phyloP scores from a whole-genome alignment of 2,329 filamentous ascomycete species.

The Fusarium albosuccineum region DNA sequence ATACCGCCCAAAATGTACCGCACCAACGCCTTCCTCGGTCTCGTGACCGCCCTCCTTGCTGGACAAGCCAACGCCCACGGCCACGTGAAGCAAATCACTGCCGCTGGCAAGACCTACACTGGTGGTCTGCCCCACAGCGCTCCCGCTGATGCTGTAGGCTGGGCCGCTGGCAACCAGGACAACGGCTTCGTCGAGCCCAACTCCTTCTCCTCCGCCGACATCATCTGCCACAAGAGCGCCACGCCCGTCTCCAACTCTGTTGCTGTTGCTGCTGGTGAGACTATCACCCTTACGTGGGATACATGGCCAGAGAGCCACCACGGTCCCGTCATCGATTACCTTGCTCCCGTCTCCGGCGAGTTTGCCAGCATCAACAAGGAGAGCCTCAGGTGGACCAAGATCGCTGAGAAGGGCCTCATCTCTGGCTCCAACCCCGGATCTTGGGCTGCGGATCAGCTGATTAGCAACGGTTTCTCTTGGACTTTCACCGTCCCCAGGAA shows the following conservation, averaged over 20 bases:
- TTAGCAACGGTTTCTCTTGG: conserved; percentile 61
- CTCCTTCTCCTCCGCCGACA: conserved; percentile 55
- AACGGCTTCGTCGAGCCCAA: conserved; percentile 62
- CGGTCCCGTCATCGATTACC: conserved; percentile 71
- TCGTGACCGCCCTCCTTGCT: conserved; percentile 42
- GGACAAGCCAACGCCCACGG: conserved; percentile 48
- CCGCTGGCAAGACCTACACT: conserved; percentile 48
- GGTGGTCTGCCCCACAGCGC: conserved; percentile 47
- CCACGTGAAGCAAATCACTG: conserved; percentile 43
- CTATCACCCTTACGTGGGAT: conserved; percentile 72
- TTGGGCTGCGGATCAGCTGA: conserved; percentile 69
- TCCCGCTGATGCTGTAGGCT: conserved; percentile 51
- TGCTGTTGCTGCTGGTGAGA: conserved; percentile 69
- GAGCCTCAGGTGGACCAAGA: conserved; percentile 70
- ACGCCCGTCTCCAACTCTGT: conserved; percentile 56
- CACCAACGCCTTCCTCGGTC: conserved; percentile 24
- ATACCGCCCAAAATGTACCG: conserved; percentile 20
- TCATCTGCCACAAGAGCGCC: conserved; percentile 62
- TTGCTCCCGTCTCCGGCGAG: conserved; percentile 65
- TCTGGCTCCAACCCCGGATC: conserved; percentile 58
- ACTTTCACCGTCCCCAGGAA: conserved; percentile 60
- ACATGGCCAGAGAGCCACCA: conserved; percentile 75
- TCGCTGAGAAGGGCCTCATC: conserved; percentile 66
- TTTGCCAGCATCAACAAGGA: conserved; percentile 65
- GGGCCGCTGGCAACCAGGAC: conserved; percentile 53